Evolutionary conservation across 2,329 filamentous ascomycete genomes (phyloP).

Genomic region (Aureobasidium lini): DNA sequence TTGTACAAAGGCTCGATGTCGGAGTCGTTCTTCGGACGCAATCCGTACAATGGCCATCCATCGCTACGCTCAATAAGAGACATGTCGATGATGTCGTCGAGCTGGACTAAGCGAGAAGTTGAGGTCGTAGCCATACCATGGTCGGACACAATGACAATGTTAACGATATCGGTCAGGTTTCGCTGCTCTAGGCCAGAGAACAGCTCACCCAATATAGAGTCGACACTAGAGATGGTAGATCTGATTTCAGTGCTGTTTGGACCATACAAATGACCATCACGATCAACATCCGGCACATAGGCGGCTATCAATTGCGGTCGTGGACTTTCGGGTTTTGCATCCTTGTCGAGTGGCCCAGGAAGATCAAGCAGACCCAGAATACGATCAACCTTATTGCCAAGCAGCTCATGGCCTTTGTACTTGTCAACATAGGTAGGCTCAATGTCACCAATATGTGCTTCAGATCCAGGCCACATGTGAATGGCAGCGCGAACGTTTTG

Average conservation of each 20-base stretch:
- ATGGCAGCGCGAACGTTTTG: conserved; percentile 72
- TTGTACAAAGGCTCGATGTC: conserved; percentile 64
- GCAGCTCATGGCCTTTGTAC: conserved; percentile 69
- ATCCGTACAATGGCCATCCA: conserved; percentile 87
- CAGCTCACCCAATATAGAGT: conserved; percentile 71
- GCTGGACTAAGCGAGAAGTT: conserved; percentile 68
- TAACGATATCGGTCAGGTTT: conserved; percentile 84
- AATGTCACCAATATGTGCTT: conserved; percentile 65
- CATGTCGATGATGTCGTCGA: conserved; percentile 81
- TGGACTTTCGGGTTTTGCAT: conserved; percentile 37
- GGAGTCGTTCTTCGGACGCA: conserved; percentile 65
- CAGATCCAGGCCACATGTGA: conserved; percentile 98
- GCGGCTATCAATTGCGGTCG: conserved; percentile 88
- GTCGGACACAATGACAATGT: conserved; percentile 92
- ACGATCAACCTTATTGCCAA: conserved; percentile 68
- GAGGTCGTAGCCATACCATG: conserved; percentile 98
- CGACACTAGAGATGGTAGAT: conserved; percentile 68
- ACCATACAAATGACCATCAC: conserved; percentile 77
- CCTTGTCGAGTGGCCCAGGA: conserved; percentile 58
- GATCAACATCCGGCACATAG: conserved; percentile 89
- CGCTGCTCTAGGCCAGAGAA: conserved; percentile 69
- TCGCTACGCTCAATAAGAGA: conserved; percentile 74
- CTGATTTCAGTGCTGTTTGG: conserved; percentile 92
- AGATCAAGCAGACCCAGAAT: conserved; percentile 79
- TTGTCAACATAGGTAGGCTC: conserved; percentile 77